Evolutionary conservation across 495 filamentous ascomycete species (phyloP), one percentile per base, ranked within the genome.

Genomic region (Halenospora varia): DNA sequence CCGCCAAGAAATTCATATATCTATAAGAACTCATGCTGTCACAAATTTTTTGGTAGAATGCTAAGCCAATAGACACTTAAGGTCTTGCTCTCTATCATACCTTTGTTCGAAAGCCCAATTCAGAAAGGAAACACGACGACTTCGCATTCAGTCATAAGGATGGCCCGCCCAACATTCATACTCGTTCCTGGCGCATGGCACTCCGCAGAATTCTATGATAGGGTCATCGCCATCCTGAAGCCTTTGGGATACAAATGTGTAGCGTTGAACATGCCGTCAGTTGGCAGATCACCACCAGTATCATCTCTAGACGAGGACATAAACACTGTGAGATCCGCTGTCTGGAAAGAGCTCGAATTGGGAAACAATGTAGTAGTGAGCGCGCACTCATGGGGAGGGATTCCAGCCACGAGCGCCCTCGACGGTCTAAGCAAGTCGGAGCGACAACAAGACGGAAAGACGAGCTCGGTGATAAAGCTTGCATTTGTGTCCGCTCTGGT

Each of bases 131-230:
- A n/a, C n/a, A n/a, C n/a, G n/a, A n/a, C n/a, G n/a, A n/a, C n/a
- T n/a, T n/a, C n/a, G n/a, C n/a, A n/a, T n/a, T n/a, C n/a, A n/a
- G n/a, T n/a, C 20, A 15, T 25, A 42, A 40, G 18, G 46, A 55
- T 48, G 47, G 20, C 55, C 9, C 26, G 47, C 13, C 56, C 57
- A 48, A 55, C 55, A 4, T 45, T 76, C 49, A 55, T 73, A 25
- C 67, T 73, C 46, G 56, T 73, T 26, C 71, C 69, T n/a, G 75
- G 72, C 11, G 71, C 71, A 1, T 77, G 74, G 71, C 73, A 74
- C 56, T 57, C 23, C 23, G 64, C 68, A 10, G 44, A 62, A 0
- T 71, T 63, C 53, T 74, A 64, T 50, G 35, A 60, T 39, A 48
- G 54, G 41, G 62, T 75, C 1, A 64, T 67, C 25, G 20, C 61